Percentiles rank a stretch among this genome's conserved stretches.
Conservation (phyloP, 768 basidiomycete genomes). For the Panaeolus papilionaceus region DNA sequence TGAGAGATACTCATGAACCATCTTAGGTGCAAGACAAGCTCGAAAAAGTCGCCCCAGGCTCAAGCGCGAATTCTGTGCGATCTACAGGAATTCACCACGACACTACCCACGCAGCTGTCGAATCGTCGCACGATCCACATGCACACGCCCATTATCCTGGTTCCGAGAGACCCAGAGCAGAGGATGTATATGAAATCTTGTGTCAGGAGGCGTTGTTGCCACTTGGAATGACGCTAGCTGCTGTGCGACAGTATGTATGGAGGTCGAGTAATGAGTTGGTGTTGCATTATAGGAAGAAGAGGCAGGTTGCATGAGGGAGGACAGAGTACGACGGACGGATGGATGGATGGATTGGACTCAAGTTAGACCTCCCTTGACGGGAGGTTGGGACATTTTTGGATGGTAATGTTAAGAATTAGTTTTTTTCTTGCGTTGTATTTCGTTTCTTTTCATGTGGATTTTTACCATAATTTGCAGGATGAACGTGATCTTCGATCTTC, state of each 20-base stretch:
- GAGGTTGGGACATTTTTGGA: neutral
- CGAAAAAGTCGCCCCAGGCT: conserved; percentile 54
- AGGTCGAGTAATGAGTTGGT: conserved; percentile 73
- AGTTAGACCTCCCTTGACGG: neutral
- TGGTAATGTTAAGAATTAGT: conserved; percentile 3
- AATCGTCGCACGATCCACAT: neutral
- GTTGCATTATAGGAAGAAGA: conserved; percentile 74
- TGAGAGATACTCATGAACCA: no score
- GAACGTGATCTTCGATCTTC: neutral
- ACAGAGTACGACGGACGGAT: no score
- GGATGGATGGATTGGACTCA: conserved; percentile 1
- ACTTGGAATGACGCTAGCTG: conserved; percentile 87
- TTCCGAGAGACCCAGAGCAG: conserved; percentile 39
- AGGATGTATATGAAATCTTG: conserved; percentile 84
- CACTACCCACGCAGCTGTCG: conserved; percentile 22
- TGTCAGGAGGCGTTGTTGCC: conserved; percentile 89
- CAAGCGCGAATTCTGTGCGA: conserved; percentile 38
- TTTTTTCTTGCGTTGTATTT: neutral
- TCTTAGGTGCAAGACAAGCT: conserved; percentile 72
- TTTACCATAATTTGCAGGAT: neutral
- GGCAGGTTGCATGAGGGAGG: neutral
- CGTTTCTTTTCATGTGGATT: neutral
- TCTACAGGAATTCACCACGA: conserved; percentile 36
- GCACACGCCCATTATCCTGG: neutral
- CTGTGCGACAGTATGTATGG: conserved; percentile 91